phyloP scores from a whole-genome alignment of 225 moss, liverwort and hornwort species.

The Pleurozium schreberi region DNA sequence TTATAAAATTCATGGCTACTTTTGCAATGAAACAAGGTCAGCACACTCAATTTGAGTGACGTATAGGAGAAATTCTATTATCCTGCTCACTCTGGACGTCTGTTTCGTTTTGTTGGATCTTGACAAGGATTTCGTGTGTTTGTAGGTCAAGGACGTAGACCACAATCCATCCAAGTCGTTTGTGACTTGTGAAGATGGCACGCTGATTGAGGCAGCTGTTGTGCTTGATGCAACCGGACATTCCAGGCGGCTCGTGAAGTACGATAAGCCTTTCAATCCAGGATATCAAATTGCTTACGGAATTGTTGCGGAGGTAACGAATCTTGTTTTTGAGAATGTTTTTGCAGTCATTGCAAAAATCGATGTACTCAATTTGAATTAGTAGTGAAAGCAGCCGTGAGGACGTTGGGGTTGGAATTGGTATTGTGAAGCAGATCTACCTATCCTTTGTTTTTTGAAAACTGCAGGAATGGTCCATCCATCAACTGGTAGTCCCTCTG shows the following conservation, averaged over 20 bases:
- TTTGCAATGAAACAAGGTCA: neutral
- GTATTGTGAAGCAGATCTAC: neutral
- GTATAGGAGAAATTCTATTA: neutral
- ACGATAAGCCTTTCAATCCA: constrained; percentile 94
- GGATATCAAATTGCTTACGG: constrained; percentile 98
- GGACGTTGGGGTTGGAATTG: neutral
- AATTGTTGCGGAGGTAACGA: constrained; percentile 78
- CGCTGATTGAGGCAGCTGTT: constrained; percentile 70
- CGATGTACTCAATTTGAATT: neutral
- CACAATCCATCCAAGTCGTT: constrained; percentile 79
- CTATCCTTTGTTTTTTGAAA: neutral
- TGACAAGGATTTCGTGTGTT: neutral
- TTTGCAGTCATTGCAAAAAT: neutral
- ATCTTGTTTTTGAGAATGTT: neutral
- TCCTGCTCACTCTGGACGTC: neutral
- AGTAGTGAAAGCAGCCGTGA: neutral
- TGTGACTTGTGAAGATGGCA: constrained; percentile 85
- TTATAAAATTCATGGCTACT: too few species aligned
- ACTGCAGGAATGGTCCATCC: constrained; percentile 99
- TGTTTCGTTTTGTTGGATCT: neutral
- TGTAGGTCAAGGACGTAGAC: constrained; percentile 80
- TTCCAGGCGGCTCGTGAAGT: constrained; percentile 91
- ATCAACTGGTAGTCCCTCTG: constrained; percentile 62
- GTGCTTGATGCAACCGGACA: constrained; percentile 96
- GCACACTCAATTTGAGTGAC: neutral